Conservation (phyloP, 2,329 filamentous ascomycete species). For the Scopulariopsis brevicaulis region DNA sequence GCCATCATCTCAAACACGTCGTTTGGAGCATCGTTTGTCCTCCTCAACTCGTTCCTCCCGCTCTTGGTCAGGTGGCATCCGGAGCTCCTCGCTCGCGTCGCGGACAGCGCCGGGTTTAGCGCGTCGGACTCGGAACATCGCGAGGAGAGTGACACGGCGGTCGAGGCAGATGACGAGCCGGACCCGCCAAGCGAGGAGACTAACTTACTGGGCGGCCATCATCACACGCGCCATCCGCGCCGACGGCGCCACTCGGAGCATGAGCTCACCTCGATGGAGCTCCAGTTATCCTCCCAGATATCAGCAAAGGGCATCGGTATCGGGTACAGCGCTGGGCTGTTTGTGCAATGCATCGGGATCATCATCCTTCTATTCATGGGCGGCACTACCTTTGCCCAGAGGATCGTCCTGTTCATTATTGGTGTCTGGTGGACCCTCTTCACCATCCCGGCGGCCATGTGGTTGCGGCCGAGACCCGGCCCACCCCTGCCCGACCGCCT, state of each 20-base stretch:
- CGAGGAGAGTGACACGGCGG: not conserved
- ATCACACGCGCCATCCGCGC: not conserved
- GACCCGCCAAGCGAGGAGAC: not conserved
- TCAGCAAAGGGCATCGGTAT: conserved; percentile 90
- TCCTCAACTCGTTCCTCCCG: conserved; percentile 90
- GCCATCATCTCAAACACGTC: conserved; percentile 89
- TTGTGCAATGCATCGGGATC: conserved; percentile 75
- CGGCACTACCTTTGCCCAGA: conserved; percentile 75
- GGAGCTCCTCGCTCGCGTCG: conserved; percentile 12
- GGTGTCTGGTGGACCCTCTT: conserved; percentile 91
- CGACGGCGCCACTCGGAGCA: not conserved
- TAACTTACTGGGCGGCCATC: not conserved
- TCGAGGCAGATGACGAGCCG: not conserved
- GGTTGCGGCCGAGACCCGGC: conserved; percentile 79
- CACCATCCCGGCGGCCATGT: conserved; percentile 76
- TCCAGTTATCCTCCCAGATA: conserved; percentile 78
- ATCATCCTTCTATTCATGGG: conserved; percentile 60
- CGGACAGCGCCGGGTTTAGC: conserved; percentile 9
- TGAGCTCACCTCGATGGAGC: conserved; percentile 50
- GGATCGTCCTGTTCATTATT: conserved; percentile 76
- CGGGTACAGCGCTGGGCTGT: conserved; percentile 77
- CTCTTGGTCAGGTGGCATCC: conserved; percentile 82
- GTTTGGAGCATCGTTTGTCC: conserved; percentile 88
- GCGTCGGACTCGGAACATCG: conserved; percentile 9
- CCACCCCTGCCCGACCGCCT: conserved; percentile 51